These are phyloP conservation scores for Emergomyces africanus DNA, from an alignment of 2,329 filamentous ascomycete species.

Conservation along the genomic window DNA sequence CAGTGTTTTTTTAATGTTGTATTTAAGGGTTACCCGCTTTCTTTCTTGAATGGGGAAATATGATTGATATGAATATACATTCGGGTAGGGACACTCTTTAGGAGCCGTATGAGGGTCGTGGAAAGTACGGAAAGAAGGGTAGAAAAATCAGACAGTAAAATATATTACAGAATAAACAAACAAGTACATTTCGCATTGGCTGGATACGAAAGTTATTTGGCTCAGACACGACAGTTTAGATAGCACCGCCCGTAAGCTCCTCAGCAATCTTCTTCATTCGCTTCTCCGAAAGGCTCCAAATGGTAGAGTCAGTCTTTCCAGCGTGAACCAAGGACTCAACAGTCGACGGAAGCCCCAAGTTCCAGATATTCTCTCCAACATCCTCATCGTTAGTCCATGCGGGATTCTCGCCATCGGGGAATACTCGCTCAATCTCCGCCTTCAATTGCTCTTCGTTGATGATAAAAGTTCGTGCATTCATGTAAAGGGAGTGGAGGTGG, in stretches of 20 bases:
- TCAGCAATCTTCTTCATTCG: conserved; percentile 53
- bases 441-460: conserved; percentile 66
- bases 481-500: conserved; percentile 74
- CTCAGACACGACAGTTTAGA: conserved; percentile 4
- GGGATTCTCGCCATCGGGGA: conserved; percentile 46
- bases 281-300: conserved; percentile 37
- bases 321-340: conserved; percentile 20
- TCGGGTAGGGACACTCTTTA: not conserved
- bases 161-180: not conserved
- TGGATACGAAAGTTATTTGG: not conserved
- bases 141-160: not conserved
- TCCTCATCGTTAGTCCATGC: conserved; percentile 31
- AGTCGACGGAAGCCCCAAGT: conserved; percentile 33
- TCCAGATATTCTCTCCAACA: conserved; percentile 40
- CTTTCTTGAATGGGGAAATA: not conserved
- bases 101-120: not conserved
- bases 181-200: not conserved
- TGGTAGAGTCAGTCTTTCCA: conserved; percentile 21
- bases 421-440: conserved; percentile 59
- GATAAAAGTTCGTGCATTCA: conserved; percentile 79
- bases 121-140: not conserved
- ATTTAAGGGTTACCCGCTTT: not conserved
- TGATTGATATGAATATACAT: not conserved
- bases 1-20: not conserved
- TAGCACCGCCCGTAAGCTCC: conserved; percentile 53